Evolutionary conservation across 257 asterid genomes (phyloP).

Genomic region (Nicotiana obtusifolia): DNA sequence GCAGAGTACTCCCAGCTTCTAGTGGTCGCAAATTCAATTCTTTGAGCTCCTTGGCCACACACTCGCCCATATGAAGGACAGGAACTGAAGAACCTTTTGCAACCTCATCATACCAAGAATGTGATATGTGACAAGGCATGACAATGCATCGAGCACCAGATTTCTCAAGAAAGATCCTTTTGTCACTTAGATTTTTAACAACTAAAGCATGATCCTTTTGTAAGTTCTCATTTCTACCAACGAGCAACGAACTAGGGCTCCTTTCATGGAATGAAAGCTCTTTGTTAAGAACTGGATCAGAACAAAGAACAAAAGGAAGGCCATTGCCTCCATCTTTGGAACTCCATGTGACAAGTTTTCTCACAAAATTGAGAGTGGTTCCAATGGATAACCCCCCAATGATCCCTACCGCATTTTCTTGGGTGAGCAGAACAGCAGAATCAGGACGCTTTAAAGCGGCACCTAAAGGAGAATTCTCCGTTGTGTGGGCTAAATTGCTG

Average conservation of each 20-base stretch:
- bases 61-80: slow-evolving; percentile 61
- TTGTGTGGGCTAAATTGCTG: slow-evolving; percentile 15
- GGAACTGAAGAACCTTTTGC: slow-evolving; percentile 56
- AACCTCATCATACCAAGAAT: slow-evolving; percentile 59
- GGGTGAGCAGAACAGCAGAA: slow-evolving; percentile 15
- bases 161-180: slow-evolving; percentile 51
- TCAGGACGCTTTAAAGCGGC: not conserved
- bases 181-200: slow-evolving; percentile 47
- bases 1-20: slow-evolving; percentile 58
- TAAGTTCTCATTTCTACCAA: slow-evolving; percentile 13
- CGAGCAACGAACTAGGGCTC: slow-evolving; percentile 15
- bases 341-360: slow-evolving; percentile 32
- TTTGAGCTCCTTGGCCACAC: slow-evolving; percentile 70
- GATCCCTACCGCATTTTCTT: slow-evolving; percentile 33
- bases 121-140: slow-evolving; percentile 68
- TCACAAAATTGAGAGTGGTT: slow-evolving; percentile 32
- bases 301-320: slow-evolving; percentile 49
- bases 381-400: slow-evolving; percentile 34
- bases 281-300: slow-evolving; percentile 51
- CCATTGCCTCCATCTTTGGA: slow-evolving; percentile 21
- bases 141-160: slow-evolving; percentile 57
- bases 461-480: slow-evolving; percentile 10
- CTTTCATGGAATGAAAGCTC: slow-evolving; percentile 36
- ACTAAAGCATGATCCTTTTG: slow-evolving; percentile 21
- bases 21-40: slow-evolving; percentile 56